Conservation (phyloP, 305 asterid genomes). For the Fraxinus floribunda region DNA sequence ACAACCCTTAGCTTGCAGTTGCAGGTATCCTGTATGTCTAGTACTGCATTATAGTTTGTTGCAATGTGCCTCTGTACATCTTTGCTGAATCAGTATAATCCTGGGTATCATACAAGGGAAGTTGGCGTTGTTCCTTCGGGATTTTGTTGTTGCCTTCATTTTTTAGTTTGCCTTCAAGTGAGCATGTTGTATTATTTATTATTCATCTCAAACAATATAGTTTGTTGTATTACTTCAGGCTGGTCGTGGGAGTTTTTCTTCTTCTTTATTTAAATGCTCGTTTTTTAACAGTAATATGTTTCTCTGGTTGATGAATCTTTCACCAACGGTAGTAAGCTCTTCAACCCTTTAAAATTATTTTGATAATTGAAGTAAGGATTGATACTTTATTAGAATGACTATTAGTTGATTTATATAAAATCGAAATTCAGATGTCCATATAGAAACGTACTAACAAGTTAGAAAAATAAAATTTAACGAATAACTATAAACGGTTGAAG, state of each 20-base stretch:
- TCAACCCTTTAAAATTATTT: neutral
- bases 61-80: constrained; percentile 15
- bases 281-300: neutral
- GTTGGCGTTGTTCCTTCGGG: constrained; percentile 25
- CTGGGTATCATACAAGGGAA: constrained; percentile 17
- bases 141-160: neutral
- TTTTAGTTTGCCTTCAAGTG: constrained; percentile 17
- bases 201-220: neutral
- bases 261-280: neutral
- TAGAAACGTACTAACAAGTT: neutral
- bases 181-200: constrained; percentile 28
- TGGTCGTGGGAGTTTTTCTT: neutral
- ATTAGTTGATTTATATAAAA: neutral
- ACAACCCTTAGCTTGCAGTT: constrained; percentile 11
- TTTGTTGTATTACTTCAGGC: neutral
- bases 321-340: neutral
- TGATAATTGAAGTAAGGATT: neutral
- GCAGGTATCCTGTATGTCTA: constrained; percentile 36
- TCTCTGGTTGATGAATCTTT: neutral
- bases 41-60: constrained; percentile 31
- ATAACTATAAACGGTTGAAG: neutral
- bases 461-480: neutral
- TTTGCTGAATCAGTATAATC: constrained; percentile 15
- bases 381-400: neutral
- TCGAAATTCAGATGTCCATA: neutral